A percentile compares a stretch with the other conserved stretches of the same genome.
These are phyloP conservation scores for Pelargonium cotyledonis DNA, from an alignment of 441 rosid genomes.

Conservation along the genomic window DNA sequence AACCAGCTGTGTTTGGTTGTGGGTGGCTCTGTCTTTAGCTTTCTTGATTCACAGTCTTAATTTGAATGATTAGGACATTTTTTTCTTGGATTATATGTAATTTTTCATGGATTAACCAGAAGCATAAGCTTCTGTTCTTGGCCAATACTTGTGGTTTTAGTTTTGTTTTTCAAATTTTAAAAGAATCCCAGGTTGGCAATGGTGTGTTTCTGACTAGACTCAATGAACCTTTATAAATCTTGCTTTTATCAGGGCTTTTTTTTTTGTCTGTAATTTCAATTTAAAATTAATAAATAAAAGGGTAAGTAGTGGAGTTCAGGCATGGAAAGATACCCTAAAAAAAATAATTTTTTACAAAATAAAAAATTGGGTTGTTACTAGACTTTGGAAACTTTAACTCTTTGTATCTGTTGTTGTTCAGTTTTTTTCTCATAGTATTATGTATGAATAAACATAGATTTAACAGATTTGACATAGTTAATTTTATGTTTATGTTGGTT, in stretches of 20 bases:
- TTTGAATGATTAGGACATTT: conserved; percentile 54
- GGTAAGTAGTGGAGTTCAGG: conserved; percentile 42
- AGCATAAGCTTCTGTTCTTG: conserved; percentile 28
- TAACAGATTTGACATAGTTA: neutral
- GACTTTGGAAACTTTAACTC: no score
- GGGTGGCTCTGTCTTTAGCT: neutral
- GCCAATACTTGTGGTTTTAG: neutral
- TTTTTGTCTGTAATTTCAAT: neutral
- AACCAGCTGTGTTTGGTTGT: conserved; percentile 65
- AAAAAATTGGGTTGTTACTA: no score
- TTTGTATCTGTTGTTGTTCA: neutral
- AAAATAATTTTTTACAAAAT: neutral
- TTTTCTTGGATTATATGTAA: conserved; percentile 35
- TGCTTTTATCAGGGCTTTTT: no score
- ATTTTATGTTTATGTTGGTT: no score
- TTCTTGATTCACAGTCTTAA: conserved; percentile 34
- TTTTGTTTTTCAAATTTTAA: conserved; percentile 17
- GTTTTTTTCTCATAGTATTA: neutral
- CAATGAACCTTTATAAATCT: conserved; percentile 32
- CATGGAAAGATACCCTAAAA: conserved; percentile 37
- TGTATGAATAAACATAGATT: neutral
- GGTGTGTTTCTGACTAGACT: conserved; percentile 55
- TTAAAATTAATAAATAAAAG: conserved; percentile 15
- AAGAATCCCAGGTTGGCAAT: conserved; percentile 60
- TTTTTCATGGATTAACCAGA: conserved; percentile 25